Conservation (phyloP, 1,139 yeast genomes). For the Kodamaea anthophila region DNA sequence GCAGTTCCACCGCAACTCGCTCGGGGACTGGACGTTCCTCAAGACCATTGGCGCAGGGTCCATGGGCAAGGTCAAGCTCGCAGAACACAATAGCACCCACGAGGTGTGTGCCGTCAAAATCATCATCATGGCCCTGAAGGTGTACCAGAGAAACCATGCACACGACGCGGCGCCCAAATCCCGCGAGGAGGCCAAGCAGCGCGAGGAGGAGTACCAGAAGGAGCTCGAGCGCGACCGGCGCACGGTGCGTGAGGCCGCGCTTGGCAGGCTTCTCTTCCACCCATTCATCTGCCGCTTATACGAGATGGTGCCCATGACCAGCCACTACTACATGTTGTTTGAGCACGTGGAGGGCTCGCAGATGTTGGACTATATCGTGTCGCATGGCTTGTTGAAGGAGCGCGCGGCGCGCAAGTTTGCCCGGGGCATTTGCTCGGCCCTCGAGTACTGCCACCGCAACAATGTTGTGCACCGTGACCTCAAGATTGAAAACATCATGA, state of each 20-base stretch:
- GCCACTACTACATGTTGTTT: constrained; percentile 93
- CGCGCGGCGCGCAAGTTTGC: constrained; percentile 93
- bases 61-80: constrained; percentile 97
- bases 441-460: constrained; percentile 88
- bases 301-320: constrained; percentile 95
- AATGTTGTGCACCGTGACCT: constrained; percentile 95
- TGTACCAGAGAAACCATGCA: constrained; percentile 71
- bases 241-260: constrained; percentile 90
- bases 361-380: constrained; percentile 92
- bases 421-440: constrained; percentile 91
- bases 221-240: constrained; percentile 89
- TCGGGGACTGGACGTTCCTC: constrained; percentile 96
- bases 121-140: constrained; percentile 72
- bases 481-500: constrained; percentile 94
- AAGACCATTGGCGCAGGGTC: constrained; percentile 98
- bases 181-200: constrained; percentile 51
- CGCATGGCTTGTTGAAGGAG: constrained; percentile 93
- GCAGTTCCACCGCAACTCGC: constrained; percentile 77
- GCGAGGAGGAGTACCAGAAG: constrained; percentile 72
- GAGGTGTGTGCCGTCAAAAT: constrained; percentile 86
- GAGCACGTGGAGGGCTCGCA: constrained; percentile 98
- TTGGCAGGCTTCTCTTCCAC: constrained; percentile 84
- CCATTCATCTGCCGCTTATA: constrained; percentile 88
- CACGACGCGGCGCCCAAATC: constrained; percentile 59
- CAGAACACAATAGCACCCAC: constrained; percentile 73